Percentiles rank a stretch among this genome's conserved stretches.
phyloP scores from a whole-genome alignment of 495 filamentous ascomycete species.

The Aspergillus hancockii region DNA sequence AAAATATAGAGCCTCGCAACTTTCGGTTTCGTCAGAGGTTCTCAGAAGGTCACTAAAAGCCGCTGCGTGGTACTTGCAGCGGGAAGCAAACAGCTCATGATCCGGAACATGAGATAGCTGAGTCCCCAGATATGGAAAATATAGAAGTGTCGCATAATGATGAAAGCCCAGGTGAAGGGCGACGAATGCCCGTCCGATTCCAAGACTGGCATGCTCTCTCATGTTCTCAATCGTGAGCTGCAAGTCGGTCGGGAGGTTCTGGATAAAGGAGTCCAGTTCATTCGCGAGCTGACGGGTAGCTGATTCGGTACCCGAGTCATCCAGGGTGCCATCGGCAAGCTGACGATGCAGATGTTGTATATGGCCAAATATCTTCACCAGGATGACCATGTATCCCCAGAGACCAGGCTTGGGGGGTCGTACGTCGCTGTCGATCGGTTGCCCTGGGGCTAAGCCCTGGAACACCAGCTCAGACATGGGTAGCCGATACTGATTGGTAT shows the following conservation, averaged over 20 bases:
- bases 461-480: not conserved
- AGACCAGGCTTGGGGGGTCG: slow-evolving; percentile 6
- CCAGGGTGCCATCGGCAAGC: slow-evolving; percentile 16
- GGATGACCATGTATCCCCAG: slow-evolving; percentile 25
- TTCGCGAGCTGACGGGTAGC: not conserved
- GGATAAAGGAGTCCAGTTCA: not conserved
- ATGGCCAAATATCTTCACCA: slow-evolving; percentile 21
- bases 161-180: slow-evolving; percentile 33
- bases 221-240: slow-evolving; percentile 18
- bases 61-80: slow-evolving; percentile 31
- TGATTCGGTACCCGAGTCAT: slow-evolving; percentile 13
- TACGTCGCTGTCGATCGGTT: not conserved
- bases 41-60: slow-evolving; percentile 26
- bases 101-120: not conserved
- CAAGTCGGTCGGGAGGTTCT: not conserved
- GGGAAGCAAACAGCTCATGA: slow-evolving; percentile 21
- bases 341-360: slow-evolving; percentile 22
- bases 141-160: slow-evolving; percentile 31
- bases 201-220: slow-evolving; percentile 17
- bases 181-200: slow-evolving; percentile 26
- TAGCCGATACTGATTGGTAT: not conserved
- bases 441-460: not conserved
- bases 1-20: slow-evolving; percentile 29
- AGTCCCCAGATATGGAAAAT: slow-evolving; percentile 27
- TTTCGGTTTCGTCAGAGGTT: slow-evolving; percentile 8